Conservation (phyloP, 2,329 filamentous ascomycete species). For the Atkinsonella hypoxylon region DNA sequence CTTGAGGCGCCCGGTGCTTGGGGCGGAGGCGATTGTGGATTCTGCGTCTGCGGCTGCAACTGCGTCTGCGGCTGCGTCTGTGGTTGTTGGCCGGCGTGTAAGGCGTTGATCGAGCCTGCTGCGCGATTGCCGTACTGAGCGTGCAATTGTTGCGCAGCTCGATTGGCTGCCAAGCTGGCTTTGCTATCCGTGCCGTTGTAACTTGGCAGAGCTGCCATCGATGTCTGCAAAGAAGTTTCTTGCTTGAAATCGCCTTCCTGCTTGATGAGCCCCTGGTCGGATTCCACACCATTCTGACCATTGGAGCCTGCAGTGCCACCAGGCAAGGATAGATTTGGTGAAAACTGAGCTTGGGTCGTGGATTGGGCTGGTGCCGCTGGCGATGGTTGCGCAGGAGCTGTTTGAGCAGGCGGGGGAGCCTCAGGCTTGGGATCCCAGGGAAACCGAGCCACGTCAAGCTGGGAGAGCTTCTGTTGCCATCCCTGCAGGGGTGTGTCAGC, state of each 20-base stretch:
- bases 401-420: slow-evolving; percentile 28
- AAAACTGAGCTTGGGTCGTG: slow-evolving; percentile 20
- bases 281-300: slow-evolving; percentile 27
- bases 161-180: slow-evolving; percentile 34
- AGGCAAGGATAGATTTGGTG: slow-evolving; percentile 20
- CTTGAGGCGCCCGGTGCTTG: slow-evolving; percentile 11
- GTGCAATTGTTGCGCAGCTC: slow-evolving; percentile 45
- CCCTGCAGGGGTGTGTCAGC: slow-evolving; percentile 40
- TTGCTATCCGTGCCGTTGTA: slow-evolving; percentile 23
- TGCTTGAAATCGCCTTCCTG: slow-evolving; percentile 34
- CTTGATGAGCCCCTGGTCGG: slow-evolving; percentile 34
- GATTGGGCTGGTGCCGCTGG: slow-evolving; percentile 10
- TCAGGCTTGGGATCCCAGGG: slow-evolving; percentile 89
- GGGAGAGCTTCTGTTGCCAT: slow-evolving; percentile 87
- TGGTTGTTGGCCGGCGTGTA: slow-evolving; percentile 32
- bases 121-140: slow-evolving; percentile 50
- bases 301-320: slow-evolving; percentile 17
- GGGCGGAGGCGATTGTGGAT: slow-evolving; percentile 16
- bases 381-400: slow-evolving; percentile 16
- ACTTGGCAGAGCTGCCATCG: slow-evolving; percentile 20
- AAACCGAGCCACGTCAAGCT: slow-evolving; percentile 74
- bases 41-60: slow-evolving; percentile 18
- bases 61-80: slow-evolving; percentile 16
- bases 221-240: slow-evolving; percentile 27
- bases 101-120: slow-evolving; percentile 53